phyloP scores from a whole-genome alignment of 1,139 yeast species.

The Candida glucosophila region DNA sequence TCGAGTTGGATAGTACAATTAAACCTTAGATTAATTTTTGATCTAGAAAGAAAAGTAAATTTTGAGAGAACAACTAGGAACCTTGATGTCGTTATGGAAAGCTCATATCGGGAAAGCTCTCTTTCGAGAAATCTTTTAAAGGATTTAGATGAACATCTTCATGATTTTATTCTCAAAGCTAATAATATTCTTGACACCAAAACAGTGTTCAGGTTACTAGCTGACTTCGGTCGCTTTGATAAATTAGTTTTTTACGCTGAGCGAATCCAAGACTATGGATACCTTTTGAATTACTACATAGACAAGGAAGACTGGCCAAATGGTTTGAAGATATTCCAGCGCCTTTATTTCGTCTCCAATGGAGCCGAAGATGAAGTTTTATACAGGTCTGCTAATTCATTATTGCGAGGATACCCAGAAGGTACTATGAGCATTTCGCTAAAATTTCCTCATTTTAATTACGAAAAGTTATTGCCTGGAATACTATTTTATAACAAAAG shows the following conservation, averaged over 20 bases:
- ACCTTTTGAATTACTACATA: slow-evolving; percentile 62
- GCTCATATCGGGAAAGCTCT: background rate
- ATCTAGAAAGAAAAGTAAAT: slow-evolving; percentile 12
- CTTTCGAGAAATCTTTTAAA: slow-evolving; percentile 5
- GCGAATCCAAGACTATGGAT: slow-evolving; percentile 57
- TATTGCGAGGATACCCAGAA: slow-evolving; percentile 61
- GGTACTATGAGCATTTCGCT: slow-evolving; percentile 78
- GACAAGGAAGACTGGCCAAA: slow-evolving; percentile 65
- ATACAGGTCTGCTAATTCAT: slow-evolving; percentile 59
- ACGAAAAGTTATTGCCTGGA: slow-evolving; percentile 65
- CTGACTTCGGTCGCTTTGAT: slow-evolving; percentile 53
- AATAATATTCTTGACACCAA: slow-evolving; percentile 45
- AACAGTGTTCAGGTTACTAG: slow-evolving; percentile 66
- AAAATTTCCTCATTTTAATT: slow-evolving; percentile 39
- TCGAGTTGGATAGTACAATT: slow-evolving; percentile 81
- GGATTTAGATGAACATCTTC: slow-evolving; percentile 26
- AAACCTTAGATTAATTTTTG: slow-evolving; percentile 18
- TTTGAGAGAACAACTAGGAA: slow-evolving; percentile 1
- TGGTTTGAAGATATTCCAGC: slow-evolving; percentile 50
- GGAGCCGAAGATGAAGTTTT: slow-evolving; percentile 27
- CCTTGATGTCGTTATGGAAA: background rate
- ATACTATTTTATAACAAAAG: slow-evolving; percentile 56
- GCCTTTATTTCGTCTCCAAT: slow-evolving; percentile 35
- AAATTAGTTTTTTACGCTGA: slow-evolving; percentile 66
- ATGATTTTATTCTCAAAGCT: slow-evolving; percentile 45